phyloP scores from a whole-genome alignment of 2,329 filamentous ascomycete species.

The Pestalotiopsis sp. region DNA sequence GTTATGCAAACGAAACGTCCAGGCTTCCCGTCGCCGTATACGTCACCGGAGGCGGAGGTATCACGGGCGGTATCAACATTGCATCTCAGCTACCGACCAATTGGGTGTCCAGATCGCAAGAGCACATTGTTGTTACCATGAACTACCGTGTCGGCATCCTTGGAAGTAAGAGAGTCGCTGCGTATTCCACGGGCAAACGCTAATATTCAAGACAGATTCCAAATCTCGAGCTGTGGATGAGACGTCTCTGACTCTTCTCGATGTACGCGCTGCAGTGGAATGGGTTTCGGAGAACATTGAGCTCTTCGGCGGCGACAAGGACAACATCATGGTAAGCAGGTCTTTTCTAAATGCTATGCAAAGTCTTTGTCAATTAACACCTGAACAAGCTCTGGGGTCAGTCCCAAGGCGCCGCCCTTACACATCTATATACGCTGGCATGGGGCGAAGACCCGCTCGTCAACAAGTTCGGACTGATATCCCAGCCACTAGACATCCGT shows the following conservation, averaged over 20 bases:
- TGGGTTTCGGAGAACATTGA: conserved; percentile 2
- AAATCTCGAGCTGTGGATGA: conserved; percentile 3
- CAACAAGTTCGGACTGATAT: conserved; percentile 5
- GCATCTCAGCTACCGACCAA: conserved; percentile 4
- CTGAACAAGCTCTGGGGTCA: conserved; percentile 3
- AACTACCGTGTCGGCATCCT: conserved; percentile 3
- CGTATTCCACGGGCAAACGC: not conserved
- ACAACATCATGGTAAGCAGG: conserved; percentile 10
- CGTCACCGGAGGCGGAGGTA: not conserved
- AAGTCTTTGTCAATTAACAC: not conserved
- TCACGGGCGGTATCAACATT: not conserved
- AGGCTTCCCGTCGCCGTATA: not conserved
- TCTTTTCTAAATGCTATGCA: not conserved
- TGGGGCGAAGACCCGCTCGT: conserved; percentile 2
- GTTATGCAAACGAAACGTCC: conserved; percentile 16
- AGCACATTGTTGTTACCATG: conserved; percentile 5
- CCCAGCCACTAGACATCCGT: not conserved
- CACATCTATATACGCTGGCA: conserved; percentile 6
- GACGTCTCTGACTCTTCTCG: conserved; percentile 2
- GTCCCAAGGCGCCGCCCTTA: conserved; percentile 1
- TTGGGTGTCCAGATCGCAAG: conserved; percentile 3
- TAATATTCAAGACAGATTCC: not conserved
- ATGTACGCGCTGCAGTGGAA: conserved; percentile 8
- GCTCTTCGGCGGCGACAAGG: conserved; percentile 1
- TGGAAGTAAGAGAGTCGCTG: not conserved